These are phyloP conservation scores for Chaetomium fimeti DNA, from an alignment of 495 filamentous ascomycete species.

Conservation along the genomic window DNA sequence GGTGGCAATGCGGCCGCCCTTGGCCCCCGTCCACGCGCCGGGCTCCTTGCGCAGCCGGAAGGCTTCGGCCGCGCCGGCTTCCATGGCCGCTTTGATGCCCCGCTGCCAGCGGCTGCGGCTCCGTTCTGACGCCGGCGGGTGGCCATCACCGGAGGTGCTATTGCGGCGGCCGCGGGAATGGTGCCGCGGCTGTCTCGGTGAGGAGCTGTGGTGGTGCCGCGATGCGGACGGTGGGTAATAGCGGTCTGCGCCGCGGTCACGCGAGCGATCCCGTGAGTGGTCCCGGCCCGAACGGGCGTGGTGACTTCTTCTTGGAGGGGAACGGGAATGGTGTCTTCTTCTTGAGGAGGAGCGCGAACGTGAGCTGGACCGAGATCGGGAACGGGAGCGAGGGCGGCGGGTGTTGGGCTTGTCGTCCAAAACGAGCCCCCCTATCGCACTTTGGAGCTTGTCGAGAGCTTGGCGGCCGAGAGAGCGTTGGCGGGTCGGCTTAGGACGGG, in stretches of 20 bases:
- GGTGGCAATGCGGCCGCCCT: constrained; percentile 43
- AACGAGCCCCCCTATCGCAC: constrained; percentile 22
- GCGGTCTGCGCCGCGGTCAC: background rate
- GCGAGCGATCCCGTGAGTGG: background rate
- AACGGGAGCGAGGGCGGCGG: constrained; percentile 6
- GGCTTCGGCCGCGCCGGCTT: constrained; percentile 45
- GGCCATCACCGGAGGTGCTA: background rate
- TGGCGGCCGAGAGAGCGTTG: constrained; percentile 32
- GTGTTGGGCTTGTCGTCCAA: constrained; percentile 15
- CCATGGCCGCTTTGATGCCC: constrained; percentile 35
- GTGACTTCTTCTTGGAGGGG: background rate
- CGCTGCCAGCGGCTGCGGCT: constrained; percentile 15
- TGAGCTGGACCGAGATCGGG: background rate
- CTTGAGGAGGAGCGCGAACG: background rate
- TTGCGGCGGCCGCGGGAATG: constrained; percentile 16
- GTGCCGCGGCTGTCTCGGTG: background rate
- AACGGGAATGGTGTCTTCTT: background rate
- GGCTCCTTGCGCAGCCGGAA: constrained; percentile 46
- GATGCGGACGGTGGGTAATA: constrained; percentile 13
- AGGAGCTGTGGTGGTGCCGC: background rate
- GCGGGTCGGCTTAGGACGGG: background rate
- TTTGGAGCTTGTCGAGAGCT: constrained; percentile 28
- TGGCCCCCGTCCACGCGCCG: constrained; percentile 42
- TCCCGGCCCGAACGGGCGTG: background rate
- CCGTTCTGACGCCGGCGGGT: background rate